Percentiles rank a stretch among this genome's conserved stretches.
Evolutionary conservation across 768 basidiomycete genomes (phyloP).

Genomic region (Favolaschia claudopus): DNA sequence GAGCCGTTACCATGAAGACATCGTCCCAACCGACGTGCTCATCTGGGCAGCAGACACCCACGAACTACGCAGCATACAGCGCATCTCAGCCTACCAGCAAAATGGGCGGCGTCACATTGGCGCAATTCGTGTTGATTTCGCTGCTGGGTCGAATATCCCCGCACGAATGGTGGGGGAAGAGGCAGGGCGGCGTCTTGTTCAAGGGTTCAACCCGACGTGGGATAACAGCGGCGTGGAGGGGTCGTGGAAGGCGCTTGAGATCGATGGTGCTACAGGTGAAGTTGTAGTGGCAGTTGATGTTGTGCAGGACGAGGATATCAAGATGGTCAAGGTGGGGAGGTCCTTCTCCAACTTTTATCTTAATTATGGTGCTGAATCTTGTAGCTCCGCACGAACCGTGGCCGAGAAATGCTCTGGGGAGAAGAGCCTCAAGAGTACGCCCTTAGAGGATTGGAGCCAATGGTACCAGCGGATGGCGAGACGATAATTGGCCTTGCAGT

Average conservation of each 20-base stretch:
- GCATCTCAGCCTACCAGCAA: not conserved
- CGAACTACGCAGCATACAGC: not conserved
- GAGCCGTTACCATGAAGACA: not conserved
- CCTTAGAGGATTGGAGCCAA: not conserved
- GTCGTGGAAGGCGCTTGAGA: not conserved
- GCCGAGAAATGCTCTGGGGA: not conserved
- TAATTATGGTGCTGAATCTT: not conserved
- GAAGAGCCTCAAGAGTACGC: not conserved
- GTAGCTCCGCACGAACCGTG: not conserved
- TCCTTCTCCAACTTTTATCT: not conserved
- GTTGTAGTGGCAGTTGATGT: not conserved
- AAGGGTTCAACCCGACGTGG: not conserved
- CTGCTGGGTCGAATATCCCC: not conserved
- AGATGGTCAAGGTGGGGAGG: not conserved
- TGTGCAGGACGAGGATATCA: not conserved
- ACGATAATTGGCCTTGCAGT: not conserved
- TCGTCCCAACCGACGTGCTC: constrained; percentile 1
- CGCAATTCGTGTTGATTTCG: not conserved
- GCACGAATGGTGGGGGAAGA: not conserved
- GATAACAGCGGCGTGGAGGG: not conserved
- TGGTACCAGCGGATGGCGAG: not conserved
- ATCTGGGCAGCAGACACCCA: not conserved
- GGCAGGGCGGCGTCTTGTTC: not conserved
- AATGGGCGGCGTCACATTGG: not conserved
- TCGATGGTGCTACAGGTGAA: not conserved